Base-by-base conservation (phyloP, 2,329 filamentous ascomycete species). In the Aotearoamyces nothofagi region DNA sequence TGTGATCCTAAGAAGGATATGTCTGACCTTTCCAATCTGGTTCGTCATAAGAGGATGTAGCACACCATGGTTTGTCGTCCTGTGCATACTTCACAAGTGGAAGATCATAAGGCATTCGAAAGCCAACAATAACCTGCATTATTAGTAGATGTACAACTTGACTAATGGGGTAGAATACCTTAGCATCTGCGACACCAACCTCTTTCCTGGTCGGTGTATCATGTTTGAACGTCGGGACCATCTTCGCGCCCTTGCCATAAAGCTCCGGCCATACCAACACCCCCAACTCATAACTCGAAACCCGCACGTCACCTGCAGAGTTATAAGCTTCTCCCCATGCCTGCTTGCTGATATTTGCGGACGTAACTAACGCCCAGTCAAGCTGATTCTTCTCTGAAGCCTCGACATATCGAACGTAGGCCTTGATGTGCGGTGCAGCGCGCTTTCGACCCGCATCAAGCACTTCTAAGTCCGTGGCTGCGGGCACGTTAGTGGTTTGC, bases 331-430 rank as follows among this genome's bases (percentile, higher is more conserved):
- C 72, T 2, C 84, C 84, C 86, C 84, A 93, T 0, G 84, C 84
- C 52, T 92, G 83, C 36, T 76, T 87, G 2, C 80, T 90, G 3
- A 93, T 51, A 41, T 92, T 93, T n/a, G 84, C 83, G n/a, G 80
- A 90, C 0, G 82, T 92, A 2, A 92, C 50, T 38, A 93, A 60
- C 2, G 80, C 82, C 86, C 84, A 93, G 45, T 90, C 79, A 22
- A 92, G 73, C 0, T 54, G 51, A 2, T 43, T 47, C 11, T 55
- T 44, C n/a, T 49, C 30, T 5, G 8, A 27, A 12, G 23, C 16
- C 29, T 49, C 39, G 30, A 57, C 53, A 39, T 64, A 84, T 4
- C 79, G 69, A 24, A 86, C 72, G 44, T 90, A 93, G 0, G 83
- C 92, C 50, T 93, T 93, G 47, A 92, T 79, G 41, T 93, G 84